These are phyloP conservation scores for Phytophthora colocasiae DNA, from an alignment of 352 stramenopile genomes.

Conservation along the genomic window DNA sequence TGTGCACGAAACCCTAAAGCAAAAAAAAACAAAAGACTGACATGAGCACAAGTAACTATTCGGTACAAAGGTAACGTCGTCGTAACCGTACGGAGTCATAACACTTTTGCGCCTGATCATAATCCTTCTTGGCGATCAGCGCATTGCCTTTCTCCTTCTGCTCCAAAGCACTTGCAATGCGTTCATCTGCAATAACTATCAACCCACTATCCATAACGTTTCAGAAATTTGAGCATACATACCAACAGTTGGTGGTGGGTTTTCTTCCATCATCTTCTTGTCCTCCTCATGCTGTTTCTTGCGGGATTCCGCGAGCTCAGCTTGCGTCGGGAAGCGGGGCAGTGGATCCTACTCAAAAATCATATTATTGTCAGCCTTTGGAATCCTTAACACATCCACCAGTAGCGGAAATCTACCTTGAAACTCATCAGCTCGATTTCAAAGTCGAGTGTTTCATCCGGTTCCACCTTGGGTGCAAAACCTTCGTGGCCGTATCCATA, in stretches of 20 bases:
- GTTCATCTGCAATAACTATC: constrained; percentile 58
- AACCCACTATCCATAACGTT: not conserved
- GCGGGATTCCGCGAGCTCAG: constrained; percentile 81
- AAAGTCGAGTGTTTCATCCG: constrained; percentile 87
- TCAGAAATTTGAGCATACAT: constrained; percentile 6
- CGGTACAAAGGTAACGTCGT: not conserved
- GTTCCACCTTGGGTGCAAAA: constrained; percentile 87
- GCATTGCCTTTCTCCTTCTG: constrained; percentile 86
- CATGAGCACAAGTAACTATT: too few relatives aligned
- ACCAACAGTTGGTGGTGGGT: constrained; percentile 83
- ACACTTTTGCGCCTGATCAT: constrained; percentile 81
- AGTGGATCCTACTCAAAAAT: constrained; percentile 58
- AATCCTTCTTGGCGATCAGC: constrained; percentile 71
- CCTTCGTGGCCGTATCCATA: constrained; percentile 83
- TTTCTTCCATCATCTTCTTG: constrained; percentile 86
- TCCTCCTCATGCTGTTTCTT: constrained; percentile 87
- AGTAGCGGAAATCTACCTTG: constrained; percentile 41
- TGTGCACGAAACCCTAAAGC: constrained; percentile 82
- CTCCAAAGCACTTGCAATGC: constrained; percentile 66
- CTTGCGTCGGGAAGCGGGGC: constrained; percentile 84
- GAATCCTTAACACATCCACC: not conserved
- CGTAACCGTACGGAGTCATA: constrained; percentile 74
- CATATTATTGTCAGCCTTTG: not conserved
- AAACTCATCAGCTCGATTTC: constrained; percentile 87
- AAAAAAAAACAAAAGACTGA: not conserved